phyloP scores from a whole-genome alignment of 176 grass and related monocot genomes.

The Oryza australiensis region DNA sequence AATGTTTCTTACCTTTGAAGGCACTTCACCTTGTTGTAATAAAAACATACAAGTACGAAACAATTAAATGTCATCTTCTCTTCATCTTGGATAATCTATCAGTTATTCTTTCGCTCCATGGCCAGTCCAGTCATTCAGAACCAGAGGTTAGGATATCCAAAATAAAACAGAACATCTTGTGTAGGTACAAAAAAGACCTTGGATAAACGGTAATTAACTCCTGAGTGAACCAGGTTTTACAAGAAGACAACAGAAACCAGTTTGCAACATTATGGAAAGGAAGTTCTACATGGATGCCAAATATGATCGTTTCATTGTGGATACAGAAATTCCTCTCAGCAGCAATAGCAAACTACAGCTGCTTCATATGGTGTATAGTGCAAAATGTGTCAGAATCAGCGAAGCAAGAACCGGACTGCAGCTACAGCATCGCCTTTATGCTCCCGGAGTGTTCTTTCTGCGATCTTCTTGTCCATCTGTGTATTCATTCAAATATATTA shows the following conservation, averaged over 20 bases:
- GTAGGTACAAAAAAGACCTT: not conserved
- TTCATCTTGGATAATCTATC: not conserved
- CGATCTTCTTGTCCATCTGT: conserved; percentile 95
- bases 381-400: conserved; percentile 7
- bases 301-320: not conserved
- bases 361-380: not conserved
- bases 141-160: not conserved
- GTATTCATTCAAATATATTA: conserved; percentile 33
- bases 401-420: conserved; percentile 71
- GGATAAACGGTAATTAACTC: not conserved
- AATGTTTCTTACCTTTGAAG: conserved; percentile 28
- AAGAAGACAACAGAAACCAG: not conserved
- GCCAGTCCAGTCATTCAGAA: not conserved
- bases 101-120: not conserved
- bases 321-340: not conserved
- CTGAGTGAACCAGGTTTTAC: not conserved
- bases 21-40: not conserved
- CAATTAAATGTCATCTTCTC: not conserved
- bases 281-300: not conserved
- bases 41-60: not conserved
- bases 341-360: not conserved
- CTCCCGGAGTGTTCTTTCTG: conserved; percentile 89
- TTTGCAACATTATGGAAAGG: not conserved
- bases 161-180: not conserved
- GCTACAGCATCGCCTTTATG: conserved; percentile 93